A percentile compares a stretch with the other conserved stretches of the same genome.
Evolutionary conservation across 1,284 basidiomycete genomes (phyloP).

Genomic region (Bondarzewia mesenterica): DNA sequence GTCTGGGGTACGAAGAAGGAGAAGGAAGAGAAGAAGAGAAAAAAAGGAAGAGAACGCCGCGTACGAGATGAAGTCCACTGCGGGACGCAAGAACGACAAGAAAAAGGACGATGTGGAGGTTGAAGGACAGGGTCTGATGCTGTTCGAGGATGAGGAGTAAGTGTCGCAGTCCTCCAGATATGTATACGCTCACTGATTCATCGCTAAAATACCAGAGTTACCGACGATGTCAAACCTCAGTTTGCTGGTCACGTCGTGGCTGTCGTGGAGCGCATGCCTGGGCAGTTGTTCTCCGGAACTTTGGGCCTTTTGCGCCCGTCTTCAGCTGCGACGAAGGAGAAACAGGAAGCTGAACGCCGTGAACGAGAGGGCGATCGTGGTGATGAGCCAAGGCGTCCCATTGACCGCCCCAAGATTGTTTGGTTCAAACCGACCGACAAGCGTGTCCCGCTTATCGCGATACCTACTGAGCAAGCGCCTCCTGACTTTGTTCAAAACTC

Average conservation of each 20-base stretch:
- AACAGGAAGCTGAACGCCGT: slow-evolving; percentile 95
- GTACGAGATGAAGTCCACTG: slow-evolving; percentile 72
- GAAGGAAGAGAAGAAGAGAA: slow-evolving; percentile 99
- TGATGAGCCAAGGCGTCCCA: slow-evolving; percentile 69
- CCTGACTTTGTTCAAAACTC: slow-evolving; percentile 93
- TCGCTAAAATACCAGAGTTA: slow-evolving; percentile 63
- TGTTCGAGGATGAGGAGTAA: slow-evolving; percentile 96
- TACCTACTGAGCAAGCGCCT: slow-evolving; percentile 98
- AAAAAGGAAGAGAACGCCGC: slow-evolving; percentile 97
- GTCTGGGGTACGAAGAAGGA: slow-evolving; percentile 99
- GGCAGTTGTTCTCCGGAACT: slow-evolving; percentile 96
- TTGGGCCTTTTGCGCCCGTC: slow-evolving; percentile 93
- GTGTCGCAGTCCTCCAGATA: slow-evolving; percentile 18
- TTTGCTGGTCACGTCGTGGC: slow-evolving; percentile 97
- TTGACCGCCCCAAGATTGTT: slow-evolving; percentile 96
- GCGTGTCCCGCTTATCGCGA: slow-evolving; percentile 96
- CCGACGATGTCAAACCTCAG: slow-evolving; percentile 93
- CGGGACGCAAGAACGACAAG: slow-evolving; percentile 92
- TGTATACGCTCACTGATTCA: slow-evolving; percentile 12
- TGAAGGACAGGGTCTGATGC: slow-evolving; percentile 92
- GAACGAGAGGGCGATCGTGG: slow-evolving; percentile 91
- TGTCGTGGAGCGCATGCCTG: slow-evolving; percentile 97
- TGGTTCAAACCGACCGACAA: slow-evolving; percentile 99
- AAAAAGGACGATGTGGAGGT: slow-evolving; percentile 99
- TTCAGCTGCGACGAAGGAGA: slow-evolving; percentile 98